A percentile compares a stretch with the other conserved stretches of the same genome.
phyloP scores from a whole-genome alignment of 768 basidiomycete species.

The Boletus patriciae region DNA sequence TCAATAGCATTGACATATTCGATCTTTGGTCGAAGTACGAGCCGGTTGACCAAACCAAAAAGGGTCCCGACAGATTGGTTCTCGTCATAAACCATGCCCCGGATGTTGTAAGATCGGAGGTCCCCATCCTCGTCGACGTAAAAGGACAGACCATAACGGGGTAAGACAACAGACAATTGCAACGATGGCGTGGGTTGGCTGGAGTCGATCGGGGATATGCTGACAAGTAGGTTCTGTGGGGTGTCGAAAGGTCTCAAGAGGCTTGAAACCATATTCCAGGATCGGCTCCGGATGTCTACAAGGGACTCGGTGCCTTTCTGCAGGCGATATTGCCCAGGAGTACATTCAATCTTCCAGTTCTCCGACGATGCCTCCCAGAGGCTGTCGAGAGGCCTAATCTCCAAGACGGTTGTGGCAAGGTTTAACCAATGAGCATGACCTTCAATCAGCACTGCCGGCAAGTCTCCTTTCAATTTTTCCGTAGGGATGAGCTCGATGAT shows the following conservation, averaged over 20 bases:
- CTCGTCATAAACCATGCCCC: constrained; percentile 42
- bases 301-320: constrained; percentile 12
- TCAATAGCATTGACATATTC: not conserved
- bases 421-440: constrained; percentile 34
- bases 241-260: constrained; percentile 28
- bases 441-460: constrained; percentile 25
- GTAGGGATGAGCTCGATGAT: constrained; percentile 27
- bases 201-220: not conserved
- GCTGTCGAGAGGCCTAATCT: constrained; percentile 27
- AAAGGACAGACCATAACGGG: constrained; percentile 44
- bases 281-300: constrained; percentile 28
- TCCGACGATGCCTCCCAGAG: constrained; percentile 27
- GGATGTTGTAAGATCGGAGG: constrained; percentile 43
- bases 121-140: constrained; percentile 32
- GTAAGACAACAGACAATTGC: constrained; percentile 35
- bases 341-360: constrained; percentile 28
- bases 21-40: constrained; percentile 38
- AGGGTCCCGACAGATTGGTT: constrained; percentile 45
- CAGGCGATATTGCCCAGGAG: constrained; percentile 9
- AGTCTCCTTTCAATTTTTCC: constrained; percentile 21
- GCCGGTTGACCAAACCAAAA: constrained; percentile 42
- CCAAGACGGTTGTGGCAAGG: constrained; percentile 22
- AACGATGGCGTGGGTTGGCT: not conserved
- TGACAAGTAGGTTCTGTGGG: constrained; percentile 25
- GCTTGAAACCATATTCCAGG: constrained; percentile 30